Evolutionary conservation across 2,329 filamentous ascomycete species (phyloP), one percentile per base, ranked within the genome.

Genomic region (Metarhizium sp.): DNA sequence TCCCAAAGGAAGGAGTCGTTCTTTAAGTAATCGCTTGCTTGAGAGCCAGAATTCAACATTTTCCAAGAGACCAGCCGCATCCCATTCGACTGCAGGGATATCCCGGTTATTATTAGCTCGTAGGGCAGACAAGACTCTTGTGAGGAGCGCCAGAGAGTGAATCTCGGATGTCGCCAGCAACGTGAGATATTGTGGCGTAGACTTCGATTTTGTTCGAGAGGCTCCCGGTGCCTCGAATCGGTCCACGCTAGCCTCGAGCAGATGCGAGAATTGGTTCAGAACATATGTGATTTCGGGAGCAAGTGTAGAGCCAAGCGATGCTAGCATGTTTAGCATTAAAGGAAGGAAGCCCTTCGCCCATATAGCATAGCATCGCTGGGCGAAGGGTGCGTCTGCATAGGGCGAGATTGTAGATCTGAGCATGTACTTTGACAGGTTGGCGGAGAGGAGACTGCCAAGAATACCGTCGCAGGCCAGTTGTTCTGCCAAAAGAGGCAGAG

Each of bases 331-430:
- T 48, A 99, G 79, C 58, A 92, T 86, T 18, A 99, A 75, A 0
- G 94, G 94, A 3, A 99, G 77, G 56, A 97, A 81, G 1, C 90
- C 94, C 61, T 89, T 87, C 20, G 85, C 84, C 94, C 94, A 99
- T 64, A 97, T 92, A 53, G 81, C 81, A 73, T 95, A 95, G 65
- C 95, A 84, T 30, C 92, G 84, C 59, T 84, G 82, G 0, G 81
- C 73, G 1, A 86, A 78, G 3, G 82, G 77, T 14, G 81, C 82
- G 6, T 88, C 81, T 48, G 94, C 87, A 59, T 95, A 91, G 0
- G 92, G 91, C 2, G 87, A 88, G 56, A 91, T 86, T 50, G 80
- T 80, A 6, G 76, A 70, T 50, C 86, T 84, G 10, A 88, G 85
- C 69, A 95, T 86, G 67, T 88, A 86, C 55, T 85, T 84, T 8